Evolutionary conservation across 78 protist genomes (phyloP).

Genomic region (Isochrysis galbana): DNA sequence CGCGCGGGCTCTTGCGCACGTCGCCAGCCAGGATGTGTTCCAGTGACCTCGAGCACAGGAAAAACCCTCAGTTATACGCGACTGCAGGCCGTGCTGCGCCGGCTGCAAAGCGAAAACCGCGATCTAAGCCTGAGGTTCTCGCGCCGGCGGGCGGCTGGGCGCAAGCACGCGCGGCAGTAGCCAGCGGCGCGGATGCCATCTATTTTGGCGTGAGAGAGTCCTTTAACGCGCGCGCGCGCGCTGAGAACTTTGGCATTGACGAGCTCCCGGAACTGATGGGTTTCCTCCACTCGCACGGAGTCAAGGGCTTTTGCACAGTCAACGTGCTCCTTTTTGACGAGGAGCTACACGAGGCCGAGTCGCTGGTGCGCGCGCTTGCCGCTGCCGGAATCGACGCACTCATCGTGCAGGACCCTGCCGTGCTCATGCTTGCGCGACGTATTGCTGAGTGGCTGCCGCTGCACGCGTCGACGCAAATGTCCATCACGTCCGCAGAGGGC

Average conservation of each 20-base stretch:
- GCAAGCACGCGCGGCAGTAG: conserved; percentile 34
- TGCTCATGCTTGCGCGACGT: background rate
- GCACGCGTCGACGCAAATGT: conserved; percentile 37
- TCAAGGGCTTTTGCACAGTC: background rate
- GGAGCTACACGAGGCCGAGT: background rate
- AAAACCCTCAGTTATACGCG: too few species aligned
- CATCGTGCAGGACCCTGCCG: conserved; percentile 35
- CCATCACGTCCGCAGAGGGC: conserved; percentile 11
- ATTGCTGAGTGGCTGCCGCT: background rate
- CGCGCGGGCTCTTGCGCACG: too few species aligned
- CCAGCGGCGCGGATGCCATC: conserved; percentile 24
- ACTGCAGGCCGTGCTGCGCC: too few species aligned
- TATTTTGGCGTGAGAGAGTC: conserved; percentile 15
- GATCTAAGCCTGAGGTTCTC: conserved; percentile 25
- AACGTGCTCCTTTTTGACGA: conserved; percentile 38
- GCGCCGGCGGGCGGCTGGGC: conserved; percentile 55
- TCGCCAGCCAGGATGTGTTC: too few species aligned
- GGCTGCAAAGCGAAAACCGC: too few species aligned
- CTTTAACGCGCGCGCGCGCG: conserved; percentile 41
- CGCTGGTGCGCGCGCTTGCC: background rate
- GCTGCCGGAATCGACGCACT: conserved; percentile 31
- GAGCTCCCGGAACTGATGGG: conserved; percentile 41
- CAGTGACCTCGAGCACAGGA: too few species aligned
- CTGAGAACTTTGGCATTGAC: conserved; percentile 14
- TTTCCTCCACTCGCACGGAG: conserved; percentile 20